A percentile compares a stretch with the other conserved stretches of the same genome.
Conservation (phyloP, 805 yeast genomes). For the Hanseniaspora meyeri region DNA sequence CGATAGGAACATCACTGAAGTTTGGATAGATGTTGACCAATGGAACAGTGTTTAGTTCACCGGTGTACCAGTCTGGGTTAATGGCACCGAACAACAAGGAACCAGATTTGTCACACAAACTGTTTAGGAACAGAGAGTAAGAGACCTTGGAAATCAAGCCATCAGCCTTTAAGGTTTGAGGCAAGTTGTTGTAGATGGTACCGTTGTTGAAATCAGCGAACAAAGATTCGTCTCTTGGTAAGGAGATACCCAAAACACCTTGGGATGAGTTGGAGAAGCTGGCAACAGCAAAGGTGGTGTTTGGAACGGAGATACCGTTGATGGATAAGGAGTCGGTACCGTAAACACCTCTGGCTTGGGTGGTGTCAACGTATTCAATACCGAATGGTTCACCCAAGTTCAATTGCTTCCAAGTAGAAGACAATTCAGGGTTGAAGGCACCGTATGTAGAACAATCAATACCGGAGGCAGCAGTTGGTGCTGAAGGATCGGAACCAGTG, state of each 20-base stretch:
- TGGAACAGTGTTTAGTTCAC: slow-evolving; percentile 28
- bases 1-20: slow-evolving; percentile 17
- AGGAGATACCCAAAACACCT: slow-evolving; percentile 41
- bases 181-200: slow-evolving; percentile 46
- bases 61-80: slow-evolving; percentile 30
- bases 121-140: slow-evolving; percentile 49
- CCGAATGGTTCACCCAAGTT: slow-evolving; percentile 26
- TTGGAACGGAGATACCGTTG: slow-evolving; percentile 25
- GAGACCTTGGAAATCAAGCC: slow-evolving; percentile 42
- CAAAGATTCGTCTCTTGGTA: slow-evolving; percentile 47
- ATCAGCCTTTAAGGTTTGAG: slow-evolving; percentile 39
- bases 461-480: not conserved
- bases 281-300: slow-evolving; percentile 27
- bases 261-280: slow-evolving; percentile 28
- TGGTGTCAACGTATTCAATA: slow-evolving; percentile 42
- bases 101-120: slow-evolving; percentile 33
- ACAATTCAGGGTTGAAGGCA: slow-evolving; percentile 27
- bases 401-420: slow-evolving; percentile 28
- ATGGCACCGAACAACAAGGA: slow-evolving; percentile 34
- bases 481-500: not conserved
- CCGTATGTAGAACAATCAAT: slow-evolving; percentile 31
- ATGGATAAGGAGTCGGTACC: slow-evolving; percentile 30
- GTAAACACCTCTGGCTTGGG: slow-evolving; percentile 40
- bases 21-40: slow-evolving; percentile 18
- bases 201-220: slow-evolving; percentile 13